A percentile compares a stretch with the other conserved stretches of the same genome.
Evolutionary conservation across 2,329 filamentous ascomycete genomes (phyloP).

Genomic region (Fusarium compactum): DNA sequence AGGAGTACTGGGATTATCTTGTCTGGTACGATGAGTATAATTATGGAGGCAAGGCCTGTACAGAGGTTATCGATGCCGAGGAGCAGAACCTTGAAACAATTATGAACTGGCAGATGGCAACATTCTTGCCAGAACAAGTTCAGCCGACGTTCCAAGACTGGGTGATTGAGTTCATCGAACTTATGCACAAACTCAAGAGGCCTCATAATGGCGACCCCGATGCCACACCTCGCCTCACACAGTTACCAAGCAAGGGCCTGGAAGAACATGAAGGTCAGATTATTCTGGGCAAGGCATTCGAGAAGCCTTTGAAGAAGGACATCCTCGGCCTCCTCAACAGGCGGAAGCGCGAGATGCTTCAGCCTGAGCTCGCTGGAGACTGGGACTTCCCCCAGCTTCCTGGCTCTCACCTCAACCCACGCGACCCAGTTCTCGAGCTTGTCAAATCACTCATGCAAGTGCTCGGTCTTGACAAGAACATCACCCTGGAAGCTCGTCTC

Average conservation of each 20-base stretch:
- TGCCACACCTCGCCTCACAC: constrained; percentile 68
- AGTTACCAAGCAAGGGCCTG: constrained; percentile 67
- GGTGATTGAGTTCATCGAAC: constrained; percentile 92
- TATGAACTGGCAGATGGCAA: constrained; percentile 98
- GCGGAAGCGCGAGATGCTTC: constrained; percentile 88
- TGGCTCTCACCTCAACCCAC: constrained; percentile 67
- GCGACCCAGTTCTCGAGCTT: constrained; percentile 86
- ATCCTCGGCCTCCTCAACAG: constrained; percentile 84
- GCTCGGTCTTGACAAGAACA: constrained; percentile 88
- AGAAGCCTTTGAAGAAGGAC: constrained; percentile 90
- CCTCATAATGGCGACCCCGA: constrained; percentile 65
- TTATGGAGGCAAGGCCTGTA: constrained; percentile 93
- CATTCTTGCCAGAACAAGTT: constrained; percentile 83
- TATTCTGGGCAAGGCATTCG: constrained; percentile 84
- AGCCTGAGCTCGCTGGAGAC: constrained; percentile 87
- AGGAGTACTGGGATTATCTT: constrained; percentile 99
- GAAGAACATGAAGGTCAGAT: constrained; percentile 72
- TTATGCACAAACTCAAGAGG: constrained; percentile 90
- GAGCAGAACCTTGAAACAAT: constrained; percentile 87
- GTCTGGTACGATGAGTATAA: constrained; percentile 99
- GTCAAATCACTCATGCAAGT: constrained; percentile 96
- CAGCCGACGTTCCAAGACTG: constrained; percentile 91
- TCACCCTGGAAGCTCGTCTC: constrained; percentile 86
- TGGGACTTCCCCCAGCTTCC: constrained; percentile 87
- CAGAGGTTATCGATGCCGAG: constrained; percentile 78